These are phyloP conservation scores for Dothideomycetes sp. DNA, from an alignment of 2,329 filamentous ascomycete genomes.

Conservation along the genomic window DNA sequence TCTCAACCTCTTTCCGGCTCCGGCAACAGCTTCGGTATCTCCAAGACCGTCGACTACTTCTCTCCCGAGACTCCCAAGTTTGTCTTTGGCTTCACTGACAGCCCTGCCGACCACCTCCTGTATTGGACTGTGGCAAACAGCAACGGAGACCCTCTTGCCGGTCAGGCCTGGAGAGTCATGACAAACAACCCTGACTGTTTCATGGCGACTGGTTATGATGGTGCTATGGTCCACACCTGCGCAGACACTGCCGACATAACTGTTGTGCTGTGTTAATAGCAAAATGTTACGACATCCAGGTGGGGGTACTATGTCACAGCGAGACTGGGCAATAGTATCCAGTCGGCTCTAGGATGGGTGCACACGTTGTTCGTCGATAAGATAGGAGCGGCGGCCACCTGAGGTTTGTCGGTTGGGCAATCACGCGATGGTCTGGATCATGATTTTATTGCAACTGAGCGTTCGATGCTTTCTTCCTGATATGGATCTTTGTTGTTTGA, in stretches of 20 bases:
- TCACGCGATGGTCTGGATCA: too few species aligned
- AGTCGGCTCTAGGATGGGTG: slow-evolving; percentile 4
- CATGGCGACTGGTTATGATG: slow-evolving; percentile 9
- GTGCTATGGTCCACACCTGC: slow-evolving; percentile 12
- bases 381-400: too few species aligned
- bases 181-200: slow-evolving; percentile 9
- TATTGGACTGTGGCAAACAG: slow-evolving; percentile 24
- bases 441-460: too few species aligned
- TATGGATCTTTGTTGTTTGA: too few species aligned
- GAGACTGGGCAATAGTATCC: background rate
- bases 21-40: slow-evolving; percentile 25
- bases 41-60: slow-evolving; percentile 21
- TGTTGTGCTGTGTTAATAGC: slow-evolving; percentile 12
- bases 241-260: slow-evolving; percentile 4
- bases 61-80: slow-evolving; percentile 18
- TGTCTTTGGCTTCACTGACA: slow-evolving; percentile 20
- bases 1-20: slow-evolving; percentile 18
- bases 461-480: too few species aligned
- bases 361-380: slow-evolving; percentile 3
- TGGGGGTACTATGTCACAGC: slow-evolving; percentile 7
- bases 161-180: slow-evolving; percentile 18
- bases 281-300: background rate
- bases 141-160: slow-evolving; percentile 22
- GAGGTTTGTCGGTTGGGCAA: too few species aligned
- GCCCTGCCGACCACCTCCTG: slow-evolving; percentile 15